phyloP scores from a whole-genome alignment of 139 green algal species.

The Micractinium sp. region DNA sequence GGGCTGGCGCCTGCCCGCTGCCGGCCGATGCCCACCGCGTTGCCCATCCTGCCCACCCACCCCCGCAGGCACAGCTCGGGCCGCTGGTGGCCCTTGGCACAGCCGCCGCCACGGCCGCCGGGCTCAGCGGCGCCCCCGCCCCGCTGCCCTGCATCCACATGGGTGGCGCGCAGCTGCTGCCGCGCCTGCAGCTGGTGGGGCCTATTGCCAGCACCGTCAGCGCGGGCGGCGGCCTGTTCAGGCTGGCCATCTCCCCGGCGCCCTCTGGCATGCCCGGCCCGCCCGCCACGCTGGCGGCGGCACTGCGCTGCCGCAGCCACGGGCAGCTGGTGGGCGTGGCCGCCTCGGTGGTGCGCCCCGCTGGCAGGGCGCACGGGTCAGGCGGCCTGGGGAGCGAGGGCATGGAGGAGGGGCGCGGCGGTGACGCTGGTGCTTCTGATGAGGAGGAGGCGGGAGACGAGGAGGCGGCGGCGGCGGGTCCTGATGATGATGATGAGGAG shows the following conservation, averaged over 20 bases:
- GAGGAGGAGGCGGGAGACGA: no score
- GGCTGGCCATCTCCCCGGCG: not conserved
- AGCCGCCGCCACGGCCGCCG: not conserved
- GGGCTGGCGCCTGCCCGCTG: not conserved
- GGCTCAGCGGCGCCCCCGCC: not conserved
- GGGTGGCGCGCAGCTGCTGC: not conserved
- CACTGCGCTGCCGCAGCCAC: not conserved
- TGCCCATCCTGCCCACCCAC: not conserved
- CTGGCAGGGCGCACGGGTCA: no score
- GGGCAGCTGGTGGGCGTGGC: not conserved
- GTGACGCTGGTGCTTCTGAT: no score
- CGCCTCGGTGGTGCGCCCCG: no score
- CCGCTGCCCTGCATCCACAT: slow-evolving; percentile 9
- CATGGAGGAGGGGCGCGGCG: no score
- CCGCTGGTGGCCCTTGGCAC: not conserved
- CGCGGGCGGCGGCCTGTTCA: not conserved
- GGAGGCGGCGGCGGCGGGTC: not conserved
- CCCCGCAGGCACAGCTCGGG: slow-evolving; percentile 1
- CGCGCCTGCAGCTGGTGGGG: not conserved
- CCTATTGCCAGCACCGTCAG: not conserved
- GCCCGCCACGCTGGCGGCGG: not conserved
- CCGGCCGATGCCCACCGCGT: not conserved
- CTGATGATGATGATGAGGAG: no score
- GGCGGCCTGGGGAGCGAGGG: no score
- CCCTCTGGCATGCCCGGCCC: no score